Evolutionary conservation across 2,329 filamentous ascomycete species (phyloP).

Genomic region (Colletotrichum navitas): DNA sequence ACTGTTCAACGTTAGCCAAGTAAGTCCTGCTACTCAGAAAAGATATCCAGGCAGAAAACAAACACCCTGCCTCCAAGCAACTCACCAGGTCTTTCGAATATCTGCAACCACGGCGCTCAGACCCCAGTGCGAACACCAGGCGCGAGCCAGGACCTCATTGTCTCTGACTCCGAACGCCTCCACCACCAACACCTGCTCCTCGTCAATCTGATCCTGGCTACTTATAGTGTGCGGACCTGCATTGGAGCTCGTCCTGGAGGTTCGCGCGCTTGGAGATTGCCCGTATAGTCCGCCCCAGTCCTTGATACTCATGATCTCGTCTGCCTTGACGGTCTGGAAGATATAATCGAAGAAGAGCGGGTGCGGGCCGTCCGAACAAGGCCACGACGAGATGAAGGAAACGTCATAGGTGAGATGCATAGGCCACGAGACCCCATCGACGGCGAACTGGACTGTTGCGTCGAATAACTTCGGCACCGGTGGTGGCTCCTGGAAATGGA

Average conservation of each 20-base stretch:
- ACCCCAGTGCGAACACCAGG: conserved; percentile 84
- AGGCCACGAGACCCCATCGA: conserved; percentile 73
- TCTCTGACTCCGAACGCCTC: conserved; percentile 80
- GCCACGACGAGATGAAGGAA: conserved; percentile 74
- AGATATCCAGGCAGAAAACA: neutral
- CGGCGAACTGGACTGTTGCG: conserved; percentile 72
- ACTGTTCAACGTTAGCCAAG: conserved; percentile 52
- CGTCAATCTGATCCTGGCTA: conserved; percentile 60
- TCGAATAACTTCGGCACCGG: conserved; percentile 65
- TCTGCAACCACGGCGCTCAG: conserved; percentile 79
- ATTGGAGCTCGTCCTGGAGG: conserved; percentile 50
- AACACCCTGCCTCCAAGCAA: conserved; percentile 40
- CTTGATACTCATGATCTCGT: conserved; percentile 73
- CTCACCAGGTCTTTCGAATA: conserved; percentile 74
- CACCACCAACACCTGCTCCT: conserved; percentile 77
- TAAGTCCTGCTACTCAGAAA: neutral
- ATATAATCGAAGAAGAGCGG: conserved; percentile 80
- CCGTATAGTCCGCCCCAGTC: conserved; percentile 71
- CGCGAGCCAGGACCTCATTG: conserved; percentile 81
- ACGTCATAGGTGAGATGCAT: conserved; percentile 74
- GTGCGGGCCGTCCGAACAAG: conserved; percentile 73
- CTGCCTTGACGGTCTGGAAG: conserved; percentile 69
- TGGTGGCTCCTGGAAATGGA: conserved; percentile 42
- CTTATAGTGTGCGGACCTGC: conserved; percentile 45
- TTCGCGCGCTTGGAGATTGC: conserved; percentile 47